Base-by-base conservation (phyloP, 805 yeast species). In the Priceomyces haplophilus region DNA sequence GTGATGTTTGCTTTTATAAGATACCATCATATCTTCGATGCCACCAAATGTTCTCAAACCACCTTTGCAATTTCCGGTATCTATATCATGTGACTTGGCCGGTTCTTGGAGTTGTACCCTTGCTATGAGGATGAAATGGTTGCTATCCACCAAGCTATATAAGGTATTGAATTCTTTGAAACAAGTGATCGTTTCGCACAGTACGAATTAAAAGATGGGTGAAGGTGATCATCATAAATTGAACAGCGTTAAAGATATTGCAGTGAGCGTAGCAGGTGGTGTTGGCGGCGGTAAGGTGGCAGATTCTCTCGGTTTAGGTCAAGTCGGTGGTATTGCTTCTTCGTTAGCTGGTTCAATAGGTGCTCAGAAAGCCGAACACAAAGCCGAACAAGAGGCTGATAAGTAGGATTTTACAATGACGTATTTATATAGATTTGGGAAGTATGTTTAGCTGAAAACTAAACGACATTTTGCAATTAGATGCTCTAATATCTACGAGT, bases 201-300 rank as follows among this genome's bases (percentile, higher is more conserved):
- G 27, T 24, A 24, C 7, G 7, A 24, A 7, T 24, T 24, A 8
- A 24, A 37, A 41, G 25, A 42, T 48, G 49, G 45, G 47, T 12
- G 48, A 39, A 13, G 45, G 43, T 13, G 40, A 44, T 33, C 42
- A 43, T 40, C 42, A 40, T 17, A 44, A 46, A 20, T 34, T 41
- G 41, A 32, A 44, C 21, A 13, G 25, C 13, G 62, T 50, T 37
- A 65, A 66, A 47, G 54, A 62, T 51, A 64, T 66, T 40, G 69
- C 62, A 5, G 66, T 59, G 16, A 55, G 63, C 3, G 64, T 65
- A 29, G 69, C 59, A 3, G 72, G 72, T 3, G 63, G 69, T n/a
- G n/a, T 66, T 15, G 68, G 59, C 4, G 72, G 67, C n/a, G 62
- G 60, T 51, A 63, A 64, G 52, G 60, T 62, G 6, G 72, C 72